These are phyloP conservation scores for Verticillium dahliae DNA, from an alignment of 2,329 filamentous ascomycete genomes.

Conservation along the genomic window DNA sequence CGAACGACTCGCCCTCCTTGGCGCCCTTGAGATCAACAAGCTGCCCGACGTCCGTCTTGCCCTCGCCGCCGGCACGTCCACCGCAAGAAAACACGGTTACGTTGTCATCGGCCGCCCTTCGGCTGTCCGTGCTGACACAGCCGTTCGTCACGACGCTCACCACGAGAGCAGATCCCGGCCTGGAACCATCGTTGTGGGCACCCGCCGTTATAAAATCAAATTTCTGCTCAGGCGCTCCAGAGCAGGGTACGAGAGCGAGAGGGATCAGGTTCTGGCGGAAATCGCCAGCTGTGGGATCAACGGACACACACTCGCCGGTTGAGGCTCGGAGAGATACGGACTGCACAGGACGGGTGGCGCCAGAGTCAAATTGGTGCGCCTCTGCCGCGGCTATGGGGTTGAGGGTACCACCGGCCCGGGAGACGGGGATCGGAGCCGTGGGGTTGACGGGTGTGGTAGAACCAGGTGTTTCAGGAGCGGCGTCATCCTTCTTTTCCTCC, in stretches of 20 bases:
- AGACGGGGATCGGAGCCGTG: slow-evolving; percentile 37
- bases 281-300: slow-evolving; percentile 45
- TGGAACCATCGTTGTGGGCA: slow-evolving; percentile 36
- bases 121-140: slow-evolving; percentile 43
- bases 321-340: slow-evolving; percentile 38
- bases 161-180: slow-evolving; percentile 32
- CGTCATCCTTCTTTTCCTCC: neutral
- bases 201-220: slow-evolving; percentile 45
- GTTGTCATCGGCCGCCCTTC: slow-evolving; percentile 35
- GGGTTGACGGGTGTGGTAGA: slow-evolving; percentile 27
- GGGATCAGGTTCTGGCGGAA: slow-evolving; percentile 49
- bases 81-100: slow-evolving; percentile 47
- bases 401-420: slow-evolving; percentile 41
- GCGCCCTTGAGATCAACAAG: slow-evolving; percentile 29
- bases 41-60: slow-evolving; percentile 39
- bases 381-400: slow-evolving; percentile 43
- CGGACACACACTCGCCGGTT: slow-evolving; percentile 43
- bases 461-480: too few relatives aligned
- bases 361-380: slow-evolving; percentile 37
- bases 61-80: slow-evolving; percentile 41
- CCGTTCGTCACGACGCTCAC: slow-evolving; percentile 44
- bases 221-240: slow-evolving; percentile 36
- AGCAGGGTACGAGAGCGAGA: slow-evolving; percentile 36
- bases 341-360: slow-evolving; percentile 37
- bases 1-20: slow-evolving; percentile 25